A percentile compares a stretch with the other conserved stretches of the same genome.
Conservation (phyloP, 306 rosid genomes). For the Astragalus membranaceus region DNA sequence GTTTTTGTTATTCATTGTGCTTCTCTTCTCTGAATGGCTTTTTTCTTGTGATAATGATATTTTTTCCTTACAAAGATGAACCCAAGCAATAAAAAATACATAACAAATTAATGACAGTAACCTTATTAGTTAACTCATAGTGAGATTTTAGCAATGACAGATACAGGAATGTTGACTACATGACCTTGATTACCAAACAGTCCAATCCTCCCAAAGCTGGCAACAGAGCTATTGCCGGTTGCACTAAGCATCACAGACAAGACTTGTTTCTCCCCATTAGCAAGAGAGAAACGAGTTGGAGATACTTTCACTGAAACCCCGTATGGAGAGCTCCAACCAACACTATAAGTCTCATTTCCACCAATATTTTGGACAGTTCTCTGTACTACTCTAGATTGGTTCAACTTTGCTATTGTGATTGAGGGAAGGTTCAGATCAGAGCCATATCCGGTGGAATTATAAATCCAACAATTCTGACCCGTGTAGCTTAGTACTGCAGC, state of each 20-base stretch:
- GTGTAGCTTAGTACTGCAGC: constrained; percentile 81
- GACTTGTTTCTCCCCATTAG: constrained; percentile 51
- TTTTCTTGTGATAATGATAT: not conserved
- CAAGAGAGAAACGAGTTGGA: constrained; percentile 56
- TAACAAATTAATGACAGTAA: not conserved
- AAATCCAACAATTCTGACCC: constrained; percentile 50
- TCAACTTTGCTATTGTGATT: constrained; percentile 65
- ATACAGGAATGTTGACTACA: constrained; percentile 66
- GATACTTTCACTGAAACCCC: constrained; percentile 66
- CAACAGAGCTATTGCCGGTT: constrained; percentile 47
- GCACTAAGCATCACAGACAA: constrained; percentile 59
- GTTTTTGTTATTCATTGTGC: no score
- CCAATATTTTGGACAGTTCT: constrained; percentile 62
- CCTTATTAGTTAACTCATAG: constrained; percentile 22
- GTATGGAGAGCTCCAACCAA: constrained; percentile 83
- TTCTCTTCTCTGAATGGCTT: not conserved
- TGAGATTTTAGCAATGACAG: constrained; percentile 49
- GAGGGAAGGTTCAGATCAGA: constrained; percentile 92
- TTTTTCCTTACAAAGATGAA: not conserved
- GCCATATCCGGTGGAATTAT: constrained; percentile 49
- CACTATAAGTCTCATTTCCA: constrained; percentile 58
- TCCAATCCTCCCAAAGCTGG: constrained; percentile 95
- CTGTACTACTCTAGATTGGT: constrained; percentile 56
- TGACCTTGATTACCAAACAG: constrained; percentile 88
- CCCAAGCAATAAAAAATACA: not conserved